Base-by-base conservation (phyloP, 2,329 filamentous ascomycete genomes). In the Biscogniauxia mediterranea region DNA sequence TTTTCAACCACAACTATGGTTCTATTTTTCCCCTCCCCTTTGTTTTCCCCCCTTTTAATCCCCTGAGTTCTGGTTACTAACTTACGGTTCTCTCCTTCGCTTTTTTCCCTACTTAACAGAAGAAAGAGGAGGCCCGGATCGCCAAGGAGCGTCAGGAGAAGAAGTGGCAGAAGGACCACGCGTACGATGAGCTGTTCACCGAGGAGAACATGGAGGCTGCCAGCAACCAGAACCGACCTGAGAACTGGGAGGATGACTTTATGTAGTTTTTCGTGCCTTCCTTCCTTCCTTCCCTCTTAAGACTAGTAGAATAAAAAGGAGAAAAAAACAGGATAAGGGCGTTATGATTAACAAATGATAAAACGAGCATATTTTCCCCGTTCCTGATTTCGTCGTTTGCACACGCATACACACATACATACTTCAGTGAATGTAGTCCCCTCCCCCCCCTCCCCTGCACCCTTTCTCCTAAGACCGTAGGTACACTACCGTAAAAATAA, bases 131-230 rank as follows among this genome's bases (percentile, higher is more conserved):
- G 70, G 86, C 85, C 0, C 80, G 81, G 46, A 74, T 93, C 54
- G 85, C 88, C 55, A 89, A 92, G 76, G 92, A 97, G 79, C 85
- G 92, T 66, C 90, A 92, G 76, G 89, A 96, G 77, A 86, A 94
- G 78, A 96, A 96, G 76, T 96, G 88, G 83, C 92, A 96, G 77
- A 95, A 95, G 78, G 93, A 97, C n/a, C 94, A 99, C 78, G 94
- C 93, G 1, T 99, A 99, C 76, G 95, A 98, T 73, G 93, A 97
- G 54, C 77, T 97, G 58, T 93, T 97, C 76, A 87, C 85, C 4
- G 92, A 96, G 58, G 91, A 97, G 61, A 89, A 90, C 69, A 83
- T 96, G 79, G 87, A 87, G 52, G 79, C 76, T 21, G 87, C 87
- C 59, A 97, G 89, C 79, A 99, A 99, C 76, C 91, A 97, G 77